Evolutionary conservation across 192 early-diverging fungal genomes (phyloP).

Genomic region (Coemansia sp.): DNA sequence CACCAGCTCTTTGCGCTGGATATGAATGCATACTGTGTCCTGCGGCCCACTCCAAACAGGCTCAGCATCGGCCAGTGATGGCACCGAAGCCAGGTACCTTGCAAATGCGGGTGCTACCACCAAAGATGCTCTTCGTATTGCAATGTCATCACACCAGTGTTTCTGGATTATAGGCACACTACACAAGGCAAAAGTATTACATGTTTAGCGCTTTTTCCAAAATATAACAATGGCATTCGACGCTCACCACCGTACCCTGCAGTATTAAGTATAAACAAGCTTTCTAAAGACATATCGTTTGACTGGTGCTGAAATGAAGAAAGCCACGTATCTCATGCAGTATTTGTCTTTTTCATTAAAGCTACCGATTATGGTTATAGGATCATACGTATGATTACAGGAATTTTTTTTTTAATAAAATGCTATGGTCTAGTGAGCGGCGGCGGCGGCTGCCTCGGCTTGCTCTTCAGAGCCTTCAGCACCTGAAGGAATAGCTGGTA

Average conservation of each 20-base stretch:
- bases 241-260: conserved; percentile 52
- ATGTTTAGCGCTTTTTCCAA: not conserved
- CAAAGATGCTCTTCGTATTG: conserved; percentile 60
- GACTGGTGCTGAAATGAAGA: too few species aligned
- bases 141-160: conserved; percentile 72
- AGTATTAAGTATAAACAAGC: conserved; percentile 66
- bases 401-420: not conserved
- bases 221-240: not conserved
- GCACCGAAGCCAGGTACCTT: conserved; percentile 56
- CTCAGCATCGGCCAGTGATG: conserved; percentile 31
- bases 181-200: not conserved
- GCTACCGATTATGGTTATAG: too few species aligned
- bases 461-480: not conserved
- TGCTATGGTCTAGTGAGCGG: not conserved
- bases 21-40: conserved; percentile 27
- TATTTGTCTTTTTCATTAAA: too few species aligned
- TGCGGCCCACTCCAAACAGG: conserved; percentile 33
- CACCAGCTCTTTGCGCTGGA: conserved; percentile 64
- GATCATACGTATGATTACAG: too few species aligned
- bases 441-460: not conserved
- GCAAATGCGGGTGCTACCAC: conserved; percentile 61
- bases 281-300: conserved; percentile 62
- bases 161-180: conserved; percentile 87
- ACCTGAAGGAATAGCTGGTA: conserved; percentile 11
- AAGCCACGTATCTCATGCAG: too few species aligned